Base-by-base conservation (phyloP, 495 filamentous ascomycete species). In the Podospora tetraspora region DNA sequence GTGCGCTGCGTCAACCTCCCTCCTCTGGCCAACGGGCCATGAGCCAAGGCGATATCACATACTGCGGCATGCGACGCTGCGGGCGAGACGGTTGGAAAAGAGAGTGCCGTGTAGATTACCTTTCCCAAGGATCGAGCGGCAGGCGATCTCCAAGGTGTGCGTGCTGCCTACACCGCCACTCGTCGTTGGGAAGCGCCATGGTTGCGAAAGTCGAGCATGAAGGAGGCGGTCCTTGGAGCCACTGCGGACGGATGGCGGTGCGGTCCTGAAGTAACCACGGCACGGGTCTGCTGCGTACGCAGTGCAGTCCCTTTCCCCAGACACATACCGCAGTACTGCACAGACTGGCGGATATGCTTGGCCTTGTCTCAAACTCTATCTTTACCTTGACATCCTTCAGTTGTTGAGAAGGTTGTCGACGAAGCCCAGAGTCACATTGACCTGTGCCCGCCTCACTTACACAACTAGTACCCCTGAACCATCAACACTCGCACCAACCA, bases 11-110 rank as follows among this genome's bases (percentile, higher is more conserved):
- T 37, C 43, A 9, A 52, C 19, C 43, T 52, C 43, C 16, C 43
- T n/a, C 16, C 43, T 52, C 43, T 52, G 43, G 43, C 43, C 43
- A 52, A 52, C 43, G 43, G 32, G 7, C 43, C 19, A 52, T 8
- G 43, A n/a, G 65, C 60, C 65, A 61, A 66, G 65, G 60, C 65
- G 65, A 66, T 66, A 66, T 66, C 65, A 66, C 64, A 66, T 19
- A 52, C 43, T 52, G 43, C 43, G 43, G 43, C n/a, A 52, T 52
- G 43, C 43, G 43, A n/a, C 43, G 43, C 43, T 52, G 43, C 57
- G 21, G 57, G 37, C 37, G 37, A 52, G 37, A 52, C 37, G 43
- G 43, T 52, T 52, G 43, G 43, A n/a, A 52, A 3, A 52, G 16
- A 52, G 43, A 62, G 61, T 61, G 59, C 13, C 59, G 16, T 32